Percentiles rank a stretch among this genome's conserved stretches.
These are phyloP conservation scores for Gaultheria prostrata DNA, from an alignment of 148 eudicot species.

Conservation along the genomic window DNA sequence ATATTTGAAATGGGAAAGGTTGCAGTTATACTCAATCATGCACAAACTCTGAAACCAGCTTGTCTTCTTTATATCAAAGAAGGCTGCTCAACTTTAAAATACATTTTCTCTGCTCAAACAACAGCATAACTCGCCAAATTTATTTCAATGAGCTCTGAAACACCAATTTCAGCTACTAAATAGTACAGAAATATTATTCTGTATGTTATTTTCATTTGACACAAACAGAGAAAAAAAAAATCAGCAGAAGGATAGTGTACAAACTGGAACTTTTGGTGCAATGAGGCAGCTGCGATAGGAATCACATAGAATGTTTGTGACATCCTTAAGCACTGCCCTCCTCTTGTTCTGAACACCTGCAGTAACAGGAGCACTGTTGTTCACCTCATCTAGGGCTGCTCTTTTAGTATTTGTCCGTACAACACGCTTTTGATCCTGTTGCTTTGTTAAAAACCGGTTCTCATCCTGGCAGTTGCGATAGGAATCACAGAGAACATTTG, in stretches of 20 bases:
- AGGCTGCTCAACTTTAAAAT: neutral
- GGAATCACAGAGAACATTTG: slow-evolving; percentile 53
- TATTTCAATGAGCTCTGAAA: neutral
- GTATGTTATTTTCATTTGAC: neutral
- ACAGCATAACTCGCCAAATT: neutral
- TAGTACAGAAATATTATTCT: neutral
- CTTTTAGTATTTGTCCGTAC: slow-evolving; percentile 39
- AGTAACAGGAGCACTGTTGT: slow-evolving; percentile 17
- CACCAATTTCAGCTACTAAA: slow-evolving; percentile 5
- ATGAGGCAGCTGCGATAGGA: slow-evolving; percentile 32
- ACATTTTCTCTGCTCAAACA: no score
- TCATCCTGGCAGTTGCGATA: slow-evolving; percentile 25
- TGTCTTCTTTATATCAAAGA: neutral
- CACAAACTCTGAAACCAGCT: neutral
- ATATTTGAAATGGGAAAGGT: neutral
- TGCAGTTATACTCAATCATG: neutral
- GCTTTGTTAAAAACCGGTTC: neutral
- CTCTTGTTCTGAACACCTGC: slow-evolving; percentile 37
- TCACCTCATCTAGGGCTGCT: slow-evolving; percentile 49
- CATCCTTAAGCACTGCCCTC: slow-evolving; percentile 60
- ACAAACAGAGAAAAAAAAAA: neutral
- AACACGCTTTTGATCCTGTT: slow-evolving; percentile 28
- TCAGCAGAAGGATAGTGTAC: slow-evolving; percentile 17
- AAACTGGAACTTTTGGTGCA: slow-evolving; percentile 40
- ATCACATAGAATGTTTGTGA: slow-evolving; percentile 55